These are phyloP conservation scores for Aspergillus bertholletiae DNA, from an alignment of 495 filamentous ascomycete species.

Conservation along the genomic window DNA sequence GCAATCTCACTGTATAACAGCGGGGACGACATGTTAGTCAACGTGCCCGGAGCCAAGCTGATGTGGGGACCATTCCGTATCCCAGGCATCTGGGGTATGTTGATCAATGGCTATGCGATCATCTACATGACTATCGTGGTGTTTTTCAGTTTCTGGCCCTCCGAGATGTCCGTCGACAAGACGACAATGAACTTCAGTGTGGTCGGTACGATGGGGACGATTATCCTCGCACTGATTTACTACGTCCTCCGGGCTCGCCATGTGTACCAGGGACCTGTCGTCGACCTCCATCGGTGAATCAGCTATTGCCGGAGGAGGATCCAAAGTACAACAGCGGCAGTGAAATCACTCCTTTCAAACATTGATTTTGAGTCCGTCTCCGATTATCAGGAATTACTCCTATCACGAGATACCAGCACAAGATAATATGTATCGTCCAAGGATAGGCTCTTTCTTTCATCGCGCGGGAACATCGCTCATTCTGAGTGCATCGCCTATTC, in stretches of 20 bases:
- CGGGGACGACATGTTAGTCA: constrained; percentile 13
- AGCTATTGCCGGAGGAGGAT: not conserved
- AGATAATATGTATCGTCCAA: not conserved
- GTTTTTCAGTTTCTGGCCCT: constrained; percentile 45
- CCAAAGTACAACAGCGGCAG: not conserved
- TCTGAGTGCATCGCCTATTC: too few species aligned
- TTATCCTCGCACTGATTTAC: constrained; percentile 30
- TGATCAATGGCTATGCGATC: constrained; percentile 39
- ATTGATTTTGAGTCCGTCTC: not conserved
- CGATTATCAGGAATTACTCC: not conserved
- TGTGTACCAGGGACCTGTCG: constrained; percentile 26
- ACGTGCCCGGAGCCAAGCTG: constrained; percentile 22
- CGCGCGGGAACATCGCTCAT: too few species aligned
- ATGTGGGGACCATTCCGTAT: constrained; percentile 49
- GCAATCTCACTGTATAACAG: constrained; percentile 15
- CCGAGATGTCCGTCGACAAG: constrained; percentile 25
- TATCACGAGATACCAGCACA: not conserved
- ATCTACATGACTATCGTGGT: constrained; percentile 34
- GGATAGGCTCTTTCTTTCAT: too few species aligned
- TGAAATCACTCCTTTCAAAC: not conserved
- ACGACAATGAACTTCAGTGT: constrained; percentile 47
- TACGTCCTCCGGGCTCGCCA: constrained; percentile 27
- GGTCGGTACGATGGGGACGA: constrained; percentile 32
- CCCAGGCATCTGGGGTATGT: constrained; percentile 38
- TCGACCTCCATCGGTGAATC: constrained; percentile 8